phyloP scores from a whole-genome alignment of 345 rosid genomes.

The Camelina hispida region DNA sequence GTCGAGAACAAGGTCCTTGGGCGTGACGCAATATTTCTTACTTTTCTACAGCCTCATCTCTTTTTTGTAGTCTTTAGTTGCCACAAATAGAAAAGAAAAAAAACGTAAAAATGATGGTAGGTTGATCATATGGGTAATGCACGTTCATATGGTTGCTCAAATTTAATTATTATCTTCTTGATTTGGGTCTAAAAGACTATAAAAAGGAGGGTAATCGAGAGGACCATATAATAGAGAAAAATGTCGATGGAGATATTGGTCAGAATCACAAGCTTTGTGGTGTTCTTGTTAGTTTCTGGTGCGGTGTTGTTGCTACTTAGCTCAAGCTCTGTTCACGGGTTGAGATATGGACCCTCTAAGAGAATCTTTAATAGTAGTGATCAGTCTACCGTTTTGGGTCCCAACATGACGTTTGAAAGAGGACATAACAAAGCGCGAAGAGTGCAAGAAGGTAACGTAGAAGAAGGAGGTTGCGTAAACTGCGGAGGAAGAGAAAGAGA shows the following conservation, averaged over 20 bases:
- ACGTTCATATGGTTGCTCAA: constrained; percentile 21
- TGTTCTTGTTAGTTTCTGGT: constrained; percentile 21
- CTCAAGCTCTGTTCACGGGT: constrained; percentile 29
- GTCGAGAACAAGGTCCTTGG: background rate
- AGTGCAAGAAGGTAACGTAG: constrained; percentile 30
- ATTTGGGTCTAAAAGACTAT: background rate
- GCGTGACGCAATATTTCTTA: constrained; percentile 18
- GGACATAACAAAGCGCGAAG: constrained; percentile 22
- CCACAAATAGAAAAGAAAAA: background rate
- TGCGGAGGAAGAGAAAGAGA: constrained; percentile 27
- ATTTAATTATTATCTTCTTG: background rate
- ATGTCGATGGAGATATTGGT: constrained; percentile 26
- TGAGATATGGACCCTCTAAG: constrained; percentile 15
- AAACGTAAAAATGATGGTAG: constrained; percentile 9
- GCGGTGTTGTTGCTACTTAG: constrained; percentile 22
- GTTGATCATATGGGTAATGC: constrained; percentile 32
- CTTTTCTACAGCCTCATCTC: background rate
- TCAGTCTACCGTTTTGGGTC: constrained; percentile 7
- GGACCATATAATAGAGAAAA: background rate
- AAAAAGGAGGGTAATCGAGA: constrained; percentile 14
- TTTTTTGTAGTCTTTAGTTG: background rate
- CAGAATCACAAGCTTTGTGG: constrained; percentile 26
- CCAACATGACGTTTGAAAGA: constrained; percentile 8
- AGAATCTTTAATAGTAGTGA: constrained; percentile 8
- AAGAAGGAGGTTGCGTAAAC: constrained; percentile 21